Evolutionary conservation across 331 rosid species (phyloP).

Genomic region (Malus hybrid): DNA sequence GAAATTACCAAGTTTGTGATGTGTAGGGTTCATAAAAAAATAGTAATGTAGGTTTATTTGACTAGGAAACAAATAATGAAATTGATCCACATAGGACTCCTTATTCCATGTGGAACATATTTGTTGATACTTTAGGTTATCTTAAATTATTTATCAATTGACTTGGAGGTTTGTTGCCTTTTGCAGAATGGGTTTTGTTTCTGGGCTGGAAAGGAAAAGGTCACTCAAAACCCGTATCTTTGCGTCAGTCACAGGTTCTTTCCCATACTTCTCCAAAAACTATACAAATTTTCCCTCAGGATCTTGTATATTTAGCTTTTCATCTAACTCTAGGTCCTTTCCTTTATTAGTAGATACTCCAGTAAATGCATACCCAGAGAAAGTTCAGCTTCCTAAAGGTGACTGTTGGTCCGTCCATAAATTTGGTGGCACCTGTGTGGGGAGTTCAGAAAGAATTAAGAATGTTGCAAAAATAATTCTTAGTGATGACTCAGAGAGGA

Average conservation of each 20-base stretch:
- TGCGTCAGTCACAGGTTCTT: constrained; percentile 68
- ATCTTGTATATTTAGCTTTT: neutral
- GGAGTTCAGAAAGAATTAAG: constrained; percentile 70
- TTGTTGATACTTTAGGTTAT: neutral
- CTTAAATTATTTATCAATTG: neutral
- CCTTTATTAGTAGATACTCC: constrained; percentile 35
- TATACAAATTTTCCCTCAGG: constrained; percentile 1
- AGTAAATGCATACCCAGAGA: constrained; percentile 33
- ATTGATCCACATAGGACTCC: neutral
- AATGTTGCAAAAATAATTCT: constrained; percentile 69
- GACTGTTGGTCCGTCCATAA: constrained; percentile 94
- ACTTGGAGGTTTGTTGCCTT: constrained; percentile 12
- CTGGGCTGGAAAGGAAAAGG: constrained; percentile 28
- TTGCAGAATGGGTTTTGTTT: constrained; percentile 53
- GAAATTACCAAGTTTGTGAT: neutral
- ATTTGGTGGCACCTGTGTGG: constrained; percentile 97
- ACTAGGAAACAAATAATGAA: neutral
- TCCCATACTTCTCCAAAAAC: neutral
- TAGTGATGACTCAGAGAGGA: constrained; percentile 73
- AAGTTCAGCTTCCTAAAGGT: constrained; percentile 57
- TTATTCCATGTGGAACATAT: neutral
- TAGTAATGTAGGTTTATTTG: neutral
- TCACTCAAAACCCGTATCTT: constrained; percentile 15
- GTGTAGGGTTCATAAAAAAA: neutral
- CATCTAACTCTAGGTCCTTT: neutral